Conservation (phyloP, 202 grass and related monocot genomes). For the Dendrocalamus latiflorus region DNA sequence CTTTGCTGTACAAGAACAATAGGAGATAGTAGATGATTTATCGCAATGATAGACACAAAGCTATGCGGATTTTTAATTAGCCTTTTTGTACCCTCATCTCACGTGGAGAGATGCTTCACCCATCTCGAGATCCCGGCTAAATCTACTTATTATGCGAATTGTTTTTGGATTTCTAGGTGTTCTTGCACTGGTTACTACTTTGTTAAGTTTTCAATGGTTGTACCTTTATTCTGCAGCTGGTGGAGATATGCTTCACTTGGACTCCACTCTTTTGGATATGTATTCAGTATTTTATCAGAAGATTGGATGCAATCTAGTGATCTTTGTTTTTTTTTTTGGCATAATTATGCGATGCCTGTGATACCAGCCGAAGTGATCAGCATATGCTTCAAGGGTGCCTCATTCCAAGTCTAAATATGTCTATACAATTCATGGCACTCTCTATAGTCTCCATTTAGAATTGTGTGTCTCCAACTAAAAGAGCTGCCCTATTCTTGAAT, state of each 20-base stretch:
- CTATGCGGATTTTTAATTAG: conserved; percentile 30
- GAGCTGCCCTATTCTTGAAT: conserved; percentile 25
- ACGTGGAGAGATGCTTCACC: conserved; percentile 49
- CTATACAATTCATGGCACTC: not conserved
- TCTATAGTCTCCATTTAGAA: conserved; percentile 20
- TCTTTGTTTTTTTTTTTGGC: not conserved
- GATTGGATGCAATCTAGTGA: conserved; percentile 13
- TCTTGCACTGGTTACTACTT: conserved; percentile 21
- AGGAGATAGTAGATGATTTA: not conserved
- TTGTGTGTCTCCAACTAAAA: not conserved
- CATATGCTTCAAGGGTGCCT: conserved; percentile 32
- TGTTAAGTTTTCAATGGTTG: conserved; percentile 9
- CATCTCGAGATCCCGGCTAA: conserved; percentile 41
- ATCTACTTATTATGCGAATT: not conserved
- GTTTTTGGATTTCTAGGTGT: conserved; percentile 25
- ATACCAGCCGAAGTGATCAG: not conserved
- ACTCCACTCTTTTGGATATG: conserved; percentile 35
- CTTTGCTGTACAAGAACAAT: not conserved
- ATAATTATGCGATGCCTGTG: conserved; percentile 9
- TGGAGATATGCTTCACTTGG: conserved; percentile 35
- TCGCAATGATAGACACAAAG: conserved; percentile 32
- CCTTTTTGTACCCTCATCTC: conserved; percentile 19
- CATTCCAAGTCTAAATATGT: conserved; percentile 21
- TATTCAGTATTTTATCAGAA: conserved; percentile 9
- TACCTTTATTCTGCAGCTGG: conserved; percentile 31